Evolutionary conservation across 768 basidiomycete genomes (phyloP), one percentile per base, ranked within the genome.

Genomic region (Lepiota brunneoincarnata): DNA sequence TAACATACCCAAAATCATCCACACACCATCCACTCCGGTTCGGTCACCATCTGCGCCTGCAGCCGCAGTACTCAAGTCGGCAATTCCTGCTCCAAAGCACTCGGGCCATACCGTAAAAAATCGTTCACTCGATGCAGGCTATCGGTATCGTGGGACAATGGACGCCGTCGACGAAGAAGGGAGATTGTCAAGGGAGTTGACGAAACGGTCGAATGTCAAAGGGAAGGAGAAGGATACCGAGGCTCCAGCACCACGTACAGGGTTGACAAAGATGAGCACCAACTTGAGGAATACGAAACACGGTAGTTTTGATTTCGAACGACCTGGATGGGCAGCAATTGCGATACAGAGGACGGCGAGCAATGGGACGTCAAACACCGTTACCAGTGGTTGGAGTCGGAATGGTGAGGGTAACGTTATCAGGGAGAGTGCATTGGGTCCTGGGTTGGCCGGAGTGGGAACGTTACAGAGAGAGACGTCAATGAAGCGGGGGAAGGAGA

Each of bases 261-360:
- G 53, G 35, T 36, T 59, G 2, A 58, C 59, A 2, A 66, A 66
- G 58, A 64, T 69, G 64, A 68, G 61, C 52, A 65, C 48, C 37
- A 59, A 56, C 14, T 72, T 62, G 26, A 74, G 77, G 45, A 69
- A 79, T 1, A 78, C 73, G 38, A 85, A 86, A 62, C 85, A 86
- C 58, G 86, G 86, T 4, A 86, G 83, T 61, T 89, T 89, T 64
- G 87, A 89, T 62, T 89, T 89, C 59, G 88, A 89, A 67, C 74
- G 86, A 34, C 87, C 87, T 0, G 76, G 81, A 0, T 75, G 76
- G 74, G 70, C 69, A 18, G 57, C 67, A 6, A 41, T 60, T 23
- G 59, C 59, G n/a, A 67, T 73, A 58, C 67, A 86, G 58, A 72
- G 82, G 21, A 76, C 78, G 1, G 74, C 76, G 4, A 75, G 75